Evolutionary conservation across 768 basidiomycete genomes (phyloP), one percentile per base, ranked within the genome.

Genomic region (Panellus pusillus): DNA sequence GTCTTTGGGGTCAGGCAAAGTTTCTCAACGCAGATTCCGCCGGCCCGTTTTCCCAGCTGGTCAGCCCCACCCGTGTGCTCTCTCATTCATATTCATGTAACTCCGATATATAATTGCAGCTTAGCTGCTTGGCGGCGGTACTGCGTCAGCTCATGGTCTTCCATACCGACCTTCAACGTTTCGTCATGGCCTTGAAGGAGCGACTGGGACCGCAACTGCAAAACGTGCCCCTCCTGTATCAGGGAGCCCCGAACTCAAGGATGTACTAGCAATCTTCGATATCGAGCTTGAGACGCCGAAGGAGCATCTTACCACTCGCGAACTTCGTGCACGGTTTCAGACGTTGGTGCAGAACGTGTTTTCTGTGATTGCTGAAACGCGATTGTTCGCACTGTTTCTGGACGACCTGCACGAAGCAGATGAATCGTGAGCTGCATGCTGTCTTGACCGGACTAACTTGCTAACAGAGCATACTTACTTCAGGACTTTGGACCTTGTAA

Each of bases 381-480:
- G 86, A 32, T 67, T 88, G 44, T 82, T 90, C 58, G 86, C 86
- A 1, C 67, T 90, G 46, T 87, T 88, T 61, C 71, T 88, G 40
- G 87, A 89, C 63, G 87, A 89, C 66, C 67, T 89, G 14, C 88
- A 90, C 55, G 86, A 87, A 61, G 87, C 88, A 9, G 83, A 88
- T 64, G 80, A 83, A 54, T 85, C 84, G 80, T 88, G 36, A 61
- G 60, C 55, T 41, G 27, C 50, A 20, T 40, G 36, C 29, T 35
- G 12, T 18, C 29, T 3, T 37, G n/a, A 17, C 9, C 24, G 18
- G 28, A 28, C 3, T 29, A 24, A 27, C 27, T 45, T 47, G 50
- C 48, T 50, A 49, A 55, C 31, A 44, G 29, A 32, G 28, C 38
- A 8, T 35, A 35, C 47, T 35, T 43, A 18, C 46, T 40, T n/a